phyloP scores from a whole-genome alignment of 768 basidiomycete genomes.

The Rhizopogon vesiculosus region DNA sequence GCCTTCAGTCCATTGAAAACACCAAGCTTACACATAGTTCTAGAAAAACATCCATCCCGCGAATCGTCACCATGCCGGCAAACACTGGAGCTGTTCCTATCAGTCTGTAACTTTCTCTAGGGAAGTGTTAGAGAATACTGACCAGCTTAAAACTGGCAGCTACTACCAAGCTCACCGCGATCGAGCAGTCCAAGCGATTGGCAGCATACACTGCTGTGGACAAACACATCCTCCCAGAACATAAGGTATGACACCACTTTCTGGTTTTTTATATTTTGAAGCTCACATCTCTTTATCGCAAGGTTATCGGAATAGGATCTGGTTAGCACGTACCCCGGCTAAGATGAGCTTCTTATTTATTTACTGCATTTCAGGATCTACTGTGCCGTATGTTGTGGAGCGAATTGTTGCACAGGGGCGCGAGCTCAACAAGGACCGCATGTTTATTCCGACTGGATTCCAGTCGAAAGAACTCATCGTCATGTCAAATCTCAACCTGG shows the following conservation, averaged over 20 bases:
- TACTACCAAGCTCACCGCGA: constrained; percentile 29
- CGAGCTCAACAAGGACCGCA: constrained; percentile 69
- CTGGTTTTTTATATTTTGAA: not conserved
- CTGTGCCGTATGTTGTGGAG: constrained; percentile 96
- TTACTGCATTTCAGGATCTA: constrained; percentile 55
- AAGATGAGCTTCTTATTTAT: not conserved
- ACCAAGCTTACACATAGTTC: not conserved
- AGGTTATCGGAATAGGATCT: constrained; percentile 89
- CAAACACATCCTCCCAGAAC: constrained; percentile 73
- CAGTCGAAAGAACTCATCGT: constrained; percentile 97
- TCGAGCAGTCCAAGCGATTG: constrained; percentile 84
- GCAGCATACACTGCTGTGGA: constrained; percentile 97
- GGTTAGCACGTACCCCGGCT: constrained; percentile 33
- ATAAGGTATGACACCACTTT: constrained; percentile 55
- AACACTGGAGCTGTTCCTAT: not conserved
- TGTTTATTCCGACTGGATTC: constrained; percentile 94
- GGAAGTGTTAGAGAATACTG: not conserved
- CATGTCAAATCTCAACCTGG: constrained; percentile 66
- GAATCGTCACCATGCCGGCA: constrained; percentile 6
- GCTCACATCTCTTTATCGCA: constrained; percentile 1
- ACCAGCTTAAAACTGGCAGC: constrained; percentile 1
- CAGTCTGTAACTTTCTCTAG: constrained; percentile 6
- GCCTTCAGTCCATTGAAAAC: constrained; percentile 1
- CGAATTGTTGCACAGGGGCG: constrained; percentile 82
- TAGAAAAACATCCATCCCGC: constrained; percentile 9